Percentiles rank a stretch among this genome's conserved stretches.
These are phyloP conservation scores for Mrakia hoshinonis DNA, from an alignment of 768 basidiomycete species.

Conservation along the genomic window DNA sequence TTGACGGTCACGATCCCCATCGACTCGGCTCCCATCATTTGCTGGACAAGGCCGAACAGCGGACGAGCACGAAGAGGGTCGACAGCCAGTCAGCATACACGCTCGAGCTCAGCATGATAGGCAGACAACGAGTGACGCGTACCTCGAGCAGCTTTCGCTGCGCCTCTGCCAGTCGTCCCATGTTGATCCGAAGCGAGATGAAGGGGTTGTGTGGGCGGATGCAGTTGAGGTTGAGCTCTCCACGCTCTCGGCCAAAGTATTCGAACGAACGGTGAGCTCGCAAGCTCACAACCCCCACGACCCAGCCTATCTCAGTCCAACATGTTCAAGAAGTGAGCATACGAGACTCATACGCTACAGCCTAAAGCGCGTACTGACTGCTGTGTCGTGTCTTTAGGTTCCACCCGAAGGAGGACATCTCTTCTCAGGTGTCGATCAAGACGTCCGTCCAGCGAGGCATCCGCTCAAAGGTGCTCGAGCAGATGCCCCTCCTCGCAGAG, in stretches of 20 bases:
- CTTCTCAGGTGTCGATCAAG: conserved; percentile 84
- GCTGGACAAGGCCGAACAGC: conserved; percentile 47
- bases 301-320: background rate
- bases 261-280: background rate
- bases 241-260: background rate
- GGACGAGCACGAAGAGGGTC: background rate
- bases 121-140: conserved; percentile 28
- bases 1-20: conserved; percentile 94
- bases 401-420: conserved; percentile 58
- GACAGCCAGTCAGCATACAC: background rate
- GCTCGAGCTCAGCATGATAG: background rate
- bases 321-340: conserved; percentile 43
- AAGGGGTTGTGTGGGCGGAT: background rate
- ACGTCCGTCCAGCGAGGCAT: conserved; percentile 86
- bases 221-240: background rate
- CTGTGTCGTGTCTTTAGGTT: conserved; percentile 40
- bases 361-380: background rate
- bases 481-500: conserved; percentile 54
- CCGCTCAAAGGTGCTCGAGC: conserved; percentile 65
- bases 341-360: background rate
- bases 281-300: too few relatives aligned
- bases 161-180: conserved; percentile 95
- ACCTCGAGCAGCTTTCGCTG: conserved; percentile 82
- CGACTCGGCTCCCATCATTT: conserved; percentile 99
- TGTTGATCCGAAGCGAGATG: conserved; percentile 39